Base-by-base conservation (phyloP, 1,284 basidiomycete species). In the Rhodotorula sp. region DNA sequence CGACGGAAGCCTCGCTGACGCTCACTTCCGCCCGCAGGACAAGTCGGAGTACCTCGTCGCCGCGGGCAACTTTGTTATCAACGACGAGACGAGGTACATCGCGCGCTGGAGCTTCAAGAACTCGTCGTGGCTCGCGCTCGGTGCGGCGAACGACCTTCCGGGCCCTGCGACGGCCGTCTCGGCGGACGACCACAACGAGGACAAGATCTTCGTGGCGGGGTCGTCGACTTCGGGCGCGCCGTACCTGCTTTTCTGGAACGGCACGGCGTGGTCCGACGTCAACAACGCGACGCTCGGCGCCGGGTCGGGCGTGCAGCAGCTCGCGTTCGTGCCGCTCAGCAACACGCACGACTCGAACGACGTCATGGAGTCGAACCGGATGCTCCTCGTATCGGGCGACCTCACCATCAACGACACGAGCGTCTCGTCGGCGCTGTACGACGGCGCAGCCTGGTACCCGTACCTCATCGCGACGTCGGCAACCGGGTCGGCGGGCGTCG, bases 161-260 rank as follows among this genome's bases (percentile, higher is more conserved):
- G 96, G 96, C 3, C 92, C 94, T 2, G 91, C 94, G 0, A 91
- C 92, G 15, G 93, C 96, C 22, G 81, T 97, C 64, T 90, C 90
- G 67, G 89, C 95, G 64, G 91, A 98, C 81, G 85, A 90, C 76
- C 86, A 87, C 44, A 92, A 97, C 80, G 82, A 83, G 1, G 90
- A 88, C 76, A 95, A 91, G 78, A 87, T 98, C 76, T 98, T 95
- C 79, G 92, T 91, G 57, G 91, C 94, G 56, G 96, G 96, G 66
- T 88, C 87, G 51, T 84, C 87, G 9, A 82, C 81, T 15, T 86
- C 89, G 72, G 84, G 85, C 15, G 83, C 85, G 2, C 84, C 91
- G 0, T 96, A 92, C 83, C 82, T 97, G 69, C 85, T 86, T 57
- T 90, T 88, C 78, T 97, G 91, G 91, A 86, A 96, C 80, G 94